A percentile compares a stretch with the other conserved stretches of the same genome.
Evolutionary conservation across 352 stramenopile genomes (phyloP).

Genomic region (Nothophytophthora sp.): DNA sequence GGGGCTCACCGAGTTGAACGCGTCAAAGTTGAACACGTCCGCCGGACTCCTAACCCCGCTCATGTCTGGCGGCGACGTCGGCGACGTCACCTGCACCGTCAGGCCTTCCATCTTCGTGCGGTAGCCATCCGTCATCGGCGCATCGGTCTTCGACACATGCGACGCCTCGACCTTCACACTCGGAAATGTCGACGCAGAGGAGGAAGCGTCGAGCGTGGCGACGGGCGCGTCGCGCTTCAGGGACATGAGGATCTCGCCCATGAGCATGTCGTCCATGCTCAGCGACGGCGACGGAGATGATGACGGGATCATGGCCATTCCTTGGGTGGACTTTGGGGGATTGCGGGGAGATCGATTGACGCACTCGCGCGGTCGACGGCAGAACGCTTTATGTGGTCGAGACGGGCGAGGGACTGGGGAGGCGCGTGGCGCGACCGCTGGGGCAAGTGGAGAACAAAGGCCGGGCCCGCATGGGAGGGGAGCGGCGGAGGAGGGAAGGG

Average conservation of each 20-base stretch:
- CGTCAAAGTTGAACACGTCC: slow-evolving; percentile 36
- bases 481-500: slow-evolving; percentile 22
- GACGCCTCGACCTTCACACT: slow-evolving; percentile 15
- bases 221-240: slow-evolving; percentile 58
- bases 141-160: no score
- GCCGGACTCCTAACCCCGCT: slow-evolving; percentile 17
- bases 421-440: no score
- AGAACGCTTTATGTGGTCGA: slow-evolving; percentile 31
- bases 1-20: slow-evolving; percentile 46
- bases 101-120: slow-evolving; percentile 46
- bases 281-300: slow-evolving; percentile 11
- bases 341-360: not conserved
- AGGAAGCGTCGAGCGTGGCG: not conserved
- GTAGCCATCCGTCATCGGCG: no score
- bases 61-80: slow-evolving; percentile 1
- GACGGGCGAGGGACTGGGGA: slow-evolving; percentile 13
- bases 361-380: slow-evolving; percentile 12
- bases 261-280: slow-evolving; percentile 66
- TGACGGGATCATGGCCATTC: slow-evolving; percentile 8
- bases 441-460: no score
- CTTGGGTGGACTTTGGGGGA: not conserved
- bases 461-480: no score
- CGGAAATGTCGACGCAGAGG: no score
- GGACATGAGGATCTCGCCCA: slow-evolving; percentile 81
- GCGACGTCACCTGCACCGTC: slow-evolving; percentile 40